Evolutionary conservation across 768 basidiomycete genomes (phyloP), one percentile per base, ranked within the genome.

Genomic region (Suillus luteus): DNA sequence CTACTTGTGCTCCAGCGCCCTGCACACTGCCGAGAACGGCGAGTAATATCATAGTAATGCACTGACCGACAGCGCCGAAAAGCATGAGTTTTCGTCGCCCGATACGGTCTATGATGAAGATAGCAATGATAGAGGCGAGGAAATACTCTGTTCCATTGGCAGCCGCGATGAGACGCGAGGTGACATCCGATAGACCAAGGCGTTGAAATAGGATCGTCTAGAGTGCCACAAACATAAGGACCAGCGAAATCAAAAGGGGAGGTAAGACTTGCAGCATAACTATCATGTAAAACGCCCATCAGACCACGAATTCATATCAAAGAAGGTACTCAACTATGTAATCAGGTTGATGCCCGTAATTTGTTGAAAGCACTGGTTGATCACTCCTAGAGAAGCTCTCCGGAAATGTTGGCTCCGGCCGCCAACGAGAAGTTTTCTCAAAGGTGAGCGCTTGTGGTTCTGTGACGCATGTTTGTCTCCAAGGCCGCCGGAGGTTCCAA

Each of bases 31-130:
- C 86, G 24, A 86, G 76, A 27, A 86, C 76, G 0, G 85, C 86
- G 14, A 88, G 81, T 37, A 88, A 74, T 2, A 85, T 73, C 87
- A 88, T 88, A 5, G 85, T 85, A 44, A 81, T 60, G 27, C 76
- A 80, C 69, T 86, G 81, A 60, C 88, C 90, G 59, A 82, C 72
- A 10, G 90, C 86, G 54, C 91, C 87, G 67, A 85, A 86, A 66
- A 92, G 77, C 79, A 92, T 88, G 46, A 92, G 79, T 63, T 83
- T 84, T 61, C 91, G 84, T 63, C 91, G 85, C 59, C 91, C 91
- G 66, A 90, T 81, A 33, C 84, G 82, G 69, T 93, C 91, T 64
- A 92, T 87, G 65, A 89, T 80, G 70, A 80, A 82, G 71, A 93
- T 89, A 19, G 89, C 89, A 64, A 90, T 75, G 37, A 91, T 80